Conservation (phyloP, 495 filamentous ascomycete species). For the Tuber magnatum region DNA sequence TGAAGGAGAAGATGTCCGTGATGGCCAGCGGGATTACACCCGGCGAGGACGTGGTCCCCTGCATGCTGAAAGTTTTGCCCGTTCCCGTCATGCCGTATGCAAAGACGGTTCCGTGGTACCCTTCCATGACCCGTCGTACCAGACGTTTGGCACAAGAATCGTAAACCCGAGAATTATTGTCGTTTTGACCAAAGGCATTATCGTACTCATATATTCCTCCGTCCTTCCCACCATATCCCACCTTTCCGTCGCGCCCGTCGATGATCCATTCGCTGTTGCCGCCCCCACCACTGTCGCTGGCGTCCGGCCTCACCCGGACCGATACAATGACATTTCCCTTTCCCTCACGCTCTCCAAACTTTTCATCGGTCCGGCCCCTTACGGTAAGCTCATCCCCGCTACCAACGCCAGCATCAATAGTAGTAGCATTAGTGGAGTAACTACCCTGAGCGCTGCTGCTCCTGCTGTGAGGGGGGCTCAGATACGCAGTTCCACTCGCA, state of each 20-base stretch:
- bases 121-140: slow-evolving; percentile 95
- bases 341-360: slow-evolving; percentile 51
- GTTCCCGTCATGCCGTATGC: slow-evolving; percentile 99
- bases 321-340: slow-evolving; percentile 97
- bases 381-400: slow-evolving; percentile 22
- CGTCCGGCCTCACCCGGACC: slow-evolving; percentile 83
- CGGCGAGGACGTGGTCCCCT: slow-evolving; percentile 91
- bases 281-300: slow-evolving; percentile 53
- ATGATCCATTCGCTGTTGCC: slow-evolving; percentile 84
- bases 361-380: slow-evolving; percentile 38
- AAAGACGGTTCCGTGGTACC: slow-evolving; percentile 96
- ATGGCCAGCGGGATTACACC: slow-evolving; percentile 96
- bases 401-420: slow-evolving; percentile 26
- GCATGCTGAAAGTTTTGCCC: slow-evolving; percentile 98
- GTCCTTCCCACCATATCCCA: slow-evolving; percentile 79
- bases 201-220: slow-evolving; percentile 92
- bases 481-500: slow-evolving; percentile 29
- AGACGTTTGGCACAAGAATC: slow-evolving; percentile 88
- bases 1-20: slow-evolving; percentile 98
- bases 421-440: slow-evolving; percentile 40
- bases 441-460: slow-evolving; percentile 40
- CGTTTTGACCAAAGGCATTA: slow-evolving; percentile 88
- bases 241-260: slow-evolving; percentile 71
- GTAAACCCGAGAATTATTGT: slow-evolving; percentile 90
- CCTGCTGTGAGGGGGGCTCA: slow-evolving; percentile 36